Conservation (phyloP, 139 green algal species). For the Micractinium sp. region DNA sequence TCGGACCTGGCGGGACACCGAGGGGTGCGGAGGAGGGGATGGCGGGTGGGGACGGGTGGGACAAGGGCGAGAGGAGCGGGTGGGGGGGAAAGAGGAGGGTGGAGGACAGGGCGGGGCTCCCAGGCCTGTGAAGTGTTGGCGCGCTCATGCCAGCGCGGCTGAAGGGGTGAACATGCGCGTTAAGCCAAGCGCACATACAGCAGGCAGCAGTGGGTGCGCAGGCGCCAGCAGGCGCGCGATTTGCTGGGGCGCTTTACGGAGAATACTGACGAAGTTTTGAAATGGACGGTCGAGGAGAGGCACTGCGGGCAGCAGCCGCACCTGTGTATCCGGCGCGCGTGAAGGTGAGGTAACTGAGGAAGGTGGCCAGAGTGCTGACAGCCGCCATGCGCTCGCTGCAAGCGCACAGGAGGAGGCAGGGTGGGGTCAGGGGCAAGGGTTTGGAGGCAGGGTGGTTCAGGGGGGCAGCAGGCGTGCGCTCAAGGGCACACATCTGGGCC, state of each 20-base stretch:
- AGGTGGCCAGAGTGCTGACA: slow-evolving; percentile 51
- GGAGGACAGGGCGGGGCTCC: neutral
- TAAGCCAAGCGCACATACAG: neutral
- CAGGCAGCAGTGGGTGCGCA: neutral
- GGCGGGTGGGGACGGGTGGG: neutral
- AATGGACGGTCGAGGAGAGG: too few relatives aligned
- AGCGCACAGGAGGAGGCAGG: neutral
- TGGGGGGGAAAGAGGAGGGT: neutral
- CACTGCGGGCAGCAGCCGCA: too few relatives aligned
- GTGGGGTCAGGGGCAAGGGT: neutral
- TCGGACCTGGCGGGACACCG: neutral
- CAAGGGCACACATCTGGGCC: neutral
- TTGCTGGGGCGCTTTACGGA: too few relatives aligned
- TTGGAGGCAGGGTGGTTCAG: too few relatives aligned
- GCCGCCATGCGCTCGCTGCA: slow-evolving; percentile 51
- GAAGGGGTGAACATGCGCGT: too few relatives aligned
- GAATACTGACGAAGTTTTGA: too few relatives aligned
- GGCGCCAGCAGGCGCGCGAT: neutral
- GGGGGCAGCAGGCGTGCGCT: neutral
- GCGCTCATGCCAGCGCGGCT: too few relatives aligned
- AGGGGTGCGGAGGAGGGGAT: neutral
- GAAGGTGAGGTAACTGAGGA: slow-evolving; percentile 65
- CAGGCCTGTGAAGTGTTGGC: too few relatives aligned
- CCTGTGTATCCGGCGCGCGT: neutral
- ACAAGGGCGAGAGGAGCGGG: neutral